Evolutionary conservation across 2,329 filamentous ascomycete species (phyloP), one percentile per base, ranked within the genome.

Genomic region (Pseudogymnoascus sp.): DNA sequence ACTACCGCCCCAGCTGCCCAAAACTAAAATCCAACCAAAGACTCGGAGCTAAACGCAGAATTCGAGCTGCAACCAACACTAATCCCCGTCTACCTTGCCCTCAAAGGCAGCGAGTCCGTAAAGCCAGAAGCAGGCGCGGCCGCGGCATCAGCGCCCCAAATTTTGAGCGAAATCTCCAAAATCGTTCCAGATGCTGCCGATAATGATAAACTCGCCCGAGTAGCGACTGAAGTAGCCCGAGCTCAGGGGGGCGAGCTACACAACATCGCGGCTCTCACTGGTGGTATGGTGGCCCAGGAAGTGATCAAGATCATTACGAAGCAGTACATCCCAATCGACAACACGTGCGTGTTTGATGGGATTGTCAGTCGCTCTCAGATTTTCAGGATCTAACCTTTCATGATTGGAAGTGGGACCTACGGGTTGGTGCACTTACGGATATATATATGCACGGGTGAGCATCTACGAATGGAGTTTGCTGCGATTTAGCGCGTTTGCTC

Each of bases 211-310:
- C 76, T 87, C 26, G 65, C 73, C 23, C 77, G 85, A 68, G 80
- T 83, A 13, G 82, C 85, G 0, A 78, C 85, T 65, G 89, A 93
- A 74, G 80, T 91, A 47, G 84, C 87, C 35, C 86, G 96, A 65
- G 89, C 91, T 36, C 87, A 85, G 59, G 90, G 91, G 28, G 90
- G 87, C 62, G 96, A 99, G 75, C 78, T 99, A 65, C 95, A 99
- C 78, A 97, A 97, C 73, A 90, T 96, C 63, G 89, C 93, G 33
- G 88, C 93, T 26, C 78, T 96, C 63, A 89, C 87, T 1, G 96
- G 95, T 31, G 96, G 95, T 2, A 89, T 99, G 79, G 89, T 96
- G 59, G 91, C 93, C n/a, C 96, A 99, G 76, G 95, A 99, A 78
- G 85, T 93, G 67, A 96, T 99, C 78, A 99, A 99, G 75, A 84